Conservation (phyloP, 768 basidiomycete species). For the Mycena indigotica region DNA sequence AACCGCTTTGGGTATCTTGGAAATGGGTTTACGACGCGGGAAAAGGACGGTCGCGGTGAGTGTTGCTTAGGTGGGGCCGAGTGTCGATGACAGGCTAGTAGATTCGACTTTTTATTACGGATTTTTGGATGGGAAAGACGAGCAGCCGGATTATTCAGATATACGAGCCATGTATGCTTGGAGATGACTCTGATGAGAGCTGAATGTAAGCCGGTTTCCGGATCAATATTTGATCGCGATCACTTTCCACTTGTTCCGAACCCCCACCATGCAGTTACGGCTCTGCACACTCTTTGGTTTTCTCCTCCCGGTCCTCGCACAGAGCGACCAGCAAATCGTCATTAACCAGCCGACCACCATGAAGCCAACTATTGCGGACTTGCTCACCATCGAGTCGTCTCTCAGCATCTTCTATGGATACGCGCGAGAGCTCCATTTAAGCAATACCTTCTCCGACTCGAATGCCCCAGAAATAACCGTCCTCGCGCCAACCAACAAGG, state of each 20-base stretch:
- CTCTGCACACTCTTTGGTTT: slow-evolving; percentile 34
- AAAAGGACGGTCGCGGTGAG: slow-evolving; percentile 26
- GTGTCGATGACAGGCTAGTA: not conserved
- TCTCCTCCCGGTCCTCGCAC: slow-evolving; percentile 31
- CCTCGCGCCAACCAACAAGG: slow-evolving; percentile 86
- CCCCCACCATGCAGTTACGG: slow-evolving; percentile 39
- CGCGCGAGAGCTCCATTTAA: slow-evolving; percentile 70
- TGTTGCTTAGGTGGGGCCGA: not conserved
- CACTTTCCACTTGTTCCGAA: too few relatives aligned
- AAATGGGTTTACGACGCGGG: slow-evolving; percentile 24
- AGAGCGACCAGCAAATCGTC: slow-evolving; percentile 37
- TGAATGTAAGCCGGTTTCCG: too few relatives aligned
- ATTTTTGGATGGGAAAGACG: slow-evolving; percentile 25
- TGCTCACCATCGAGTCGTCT: slow-evolving; percentile 74
- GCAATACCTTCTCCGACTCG: slow-evolving; percentile 47
- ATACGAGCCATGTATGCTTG: slow-evolving; percentile 20
- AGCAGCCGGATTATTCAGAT: slow-evolving; percentile 27
- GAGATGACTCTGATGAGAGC: too few relatives aligned
- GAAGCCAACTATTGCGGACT: slow-evolving; percentile 66
- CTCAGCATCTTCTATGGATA: slow-evolving; percentile 86
- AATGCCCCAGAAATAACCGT: slow-evolving; percentile 51
- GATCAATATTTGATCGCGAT: too few relatives aligned
- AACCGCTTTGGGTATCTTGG: slow-evolving; percentile 28
- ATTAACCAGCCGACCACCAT: slow-evolving; percentile 36
- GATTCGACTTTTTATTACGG: slow-evolving; percentile 30